Percentiles rank a stretch among this genome's conserved stretches.
phyloP scores from a whole-genome alignment of 768 basidiomycete species.

The Strobilomyces confusus region DNA sequence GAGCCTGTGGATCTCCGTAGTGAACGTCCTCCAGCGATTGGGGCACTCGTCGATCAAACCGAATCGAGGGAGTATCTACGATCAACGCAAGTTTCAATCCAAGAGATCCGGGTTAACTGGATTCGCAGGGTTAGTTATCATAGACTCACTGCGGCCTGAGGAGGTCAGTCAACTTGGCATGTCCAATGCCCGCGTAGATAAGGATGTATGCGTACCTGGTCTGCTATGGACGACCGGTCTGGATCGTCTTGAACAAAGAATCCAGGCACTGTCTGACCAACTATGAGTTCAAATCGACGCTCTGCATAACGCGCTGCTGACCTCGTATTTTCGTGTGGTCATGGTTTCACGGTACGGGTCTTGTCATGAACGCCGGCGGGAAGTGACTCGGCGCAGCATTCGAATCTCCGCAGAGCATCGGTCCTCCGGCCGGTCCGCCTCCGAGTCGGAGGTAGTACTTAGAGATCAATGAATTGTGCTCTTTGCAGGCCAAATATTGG shows the following conservation, averaged over 20 bases:
- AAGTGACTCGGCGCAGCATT: background rate
- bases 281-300: background rate
- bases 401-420: background rate
- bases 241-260: background rate
- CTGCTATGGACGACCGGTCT: background rate
- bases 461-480: too few species aligned
- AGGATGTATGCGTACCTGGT: background rate
- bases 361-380: too few species aligned
- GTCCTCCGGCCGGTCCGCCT: too few species aligned
- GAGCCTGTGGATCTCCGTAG: conserved; percentile 35
- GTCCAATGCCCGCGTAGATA: background rate
- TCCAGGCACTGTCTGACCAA: background rate
- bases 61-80: conserved; percentile 4
- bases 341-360: background rate
- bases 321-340: background rate
- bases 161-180: background rate
- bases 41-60: conserved; percentile 22
- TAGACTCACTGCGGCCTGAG: background rate
- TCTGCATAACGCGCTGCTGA: background rate
- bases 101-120: background rate
- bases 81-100: too few species aligned
- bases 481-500: too few species aligned
- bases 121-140: background rate
- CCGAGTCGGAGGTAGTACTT: too few species aligned
- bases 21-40: conserved; percentile 47